These are phyloP conservation scores for Zea luxurians DNA, from an alignment of 176 grass and related monocot species.

Conservation along the genomic window DNA sequence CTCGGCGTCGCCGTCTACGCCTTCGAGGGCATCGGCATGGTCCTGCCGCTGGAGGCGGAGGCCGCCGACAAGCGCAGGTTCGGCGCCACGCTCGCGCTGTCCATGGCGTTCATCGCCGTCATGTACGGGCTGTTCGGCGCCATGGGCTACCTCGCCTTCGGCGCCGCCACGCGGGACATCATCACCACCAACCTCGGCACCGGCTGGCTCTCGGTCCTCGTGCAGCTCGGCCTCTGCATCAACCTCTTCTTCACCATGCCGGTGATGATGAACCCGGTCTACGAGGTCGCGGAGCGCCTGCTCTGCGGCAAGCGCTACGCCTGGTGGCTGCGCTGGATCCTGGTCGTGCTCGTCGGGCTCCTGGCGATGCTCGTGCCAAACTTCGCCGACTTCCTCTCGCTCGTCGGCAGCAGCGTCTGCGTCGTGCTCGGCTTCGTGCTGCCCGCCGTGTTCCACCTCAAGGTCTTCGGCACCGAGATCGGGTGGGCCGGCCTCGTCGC, in stretches of 20 bases:
- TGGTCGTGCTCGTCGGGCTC: conserved; percentile 66
- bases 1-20: conserved; percentile 92
- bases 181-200: conserved; percentile 92
- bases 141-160: conserved; percentile 89
- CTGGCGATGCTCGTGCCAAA: conserved; percentile 83
- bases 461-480: conserved; percentile 61
- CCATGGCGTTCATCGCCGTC: conserved; percentile 79
- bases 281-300: conserved; percentile 88
- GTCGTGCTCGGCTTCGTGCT: conserved; percentile 85
- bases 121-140: conserved; percentile 91
- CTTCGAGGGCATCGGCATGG: conserved; percentile 95
- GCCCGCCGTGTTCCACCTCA: conserved; percentile 83
- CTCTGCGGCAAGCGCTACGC: conserved; percentile 69
- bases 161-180: conserved; percentile 82
- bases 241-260: conserved; percentile 99
- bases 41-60: conserved; percentile 82
- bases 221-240: conserved; percentile 92
- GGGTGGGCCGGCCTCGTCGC: conserved; percentile 34
- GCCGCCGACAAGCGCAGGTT: conserved; percentile 80
- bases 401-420: conserved; percentile 95
- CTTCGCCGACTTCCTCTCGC: conserved; percentile 90
- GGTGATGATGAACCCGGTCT: conserved; percentile 97
- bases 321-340: conserved; percentile 78
- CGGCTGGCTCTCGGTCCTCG: conserved; percentile 71
- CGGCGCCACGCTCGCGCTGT: conserved; percentile 62